Base-by-base conservation (phyloP, 78 protist genomes). In the Chrysochromulina parva region DNA sequence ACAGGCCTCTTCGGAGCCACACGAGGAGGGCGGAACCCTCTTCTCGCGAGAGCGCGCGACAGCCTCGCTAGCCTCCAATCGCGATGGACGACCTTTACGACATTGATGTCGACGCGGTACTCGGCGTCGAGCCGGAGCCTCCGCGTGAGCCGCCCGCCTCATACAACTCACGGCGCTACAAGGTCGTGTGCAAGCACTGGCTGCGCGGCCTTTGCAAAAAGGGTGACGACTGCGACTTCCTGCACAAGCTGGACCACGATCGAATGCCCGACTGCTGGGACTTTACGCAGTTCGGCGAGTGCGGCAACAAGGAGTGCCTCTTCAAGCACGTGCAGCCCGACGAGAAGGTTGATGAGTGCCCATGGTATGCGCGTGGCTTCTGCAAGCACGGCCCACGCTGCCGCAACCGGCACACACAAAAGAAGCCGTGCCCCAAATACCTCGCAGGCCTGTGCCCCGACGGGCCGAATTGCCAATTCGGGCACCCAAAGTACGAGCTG, bases 141-240 rank as follows among this genome's bases (percentile, higher is more conserved):
- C n/a, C 4, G 20, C 55, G 57, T 53, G 6, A 14, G 19, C 38
- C 9, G 14, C 9, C 9, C 9, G 28, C 10, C 2, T 55, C 57
- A 6, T 14, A 6, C 57, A 55, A 74, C 11, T 16, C 53, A 17
- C 82, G 82, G 16, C 82, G 82, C 38, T 1, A 74, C n/a, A 11
- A 19, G 10, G 86, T 78, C 24, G 98, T 97, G 17, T 97, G 98
- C 94, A 96, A 96, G 80, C 98, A 97, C 81, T 97, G 98, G 97
- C 92, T 96, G 53, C 90, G 97, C 26, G 97, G 97, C 48, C 94
- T 97, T 14, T 97, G 98, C 93, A 96, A 95, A 91, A 96, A 95
- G 85, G 97, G 98, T 20, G 98, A 96, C 28, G 24, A 88, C 28
- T 97, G 98, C 92, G 97, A 97, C 74, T 97, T 95, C 88, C 88